Conservation (phyloP, 2,329 filamentous ascomycete species). For the Westerdykella ornata region DNA sequence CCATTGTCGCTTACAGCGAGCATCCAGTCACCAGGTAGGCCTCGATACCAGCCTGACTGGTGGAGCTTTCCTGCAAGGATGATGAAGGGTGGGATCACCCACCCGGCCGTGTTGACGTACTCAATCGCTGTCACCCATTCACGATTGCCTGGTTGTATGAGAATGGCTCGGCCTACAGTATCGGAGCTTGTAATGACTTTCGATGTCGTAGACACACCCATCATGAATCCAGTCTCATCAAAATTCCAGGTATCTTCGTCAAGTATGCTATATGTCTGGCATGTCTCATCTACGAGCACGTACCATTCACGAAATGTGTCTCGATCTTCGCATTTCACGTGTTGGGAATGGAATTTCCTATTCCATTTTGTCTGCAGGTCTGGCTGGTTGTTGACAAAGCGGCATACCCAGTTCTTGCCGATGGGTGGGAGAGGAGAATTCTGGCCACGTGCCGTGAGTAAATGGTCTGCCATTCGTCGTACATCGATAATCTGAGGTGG, state of each 20-base stretch:
- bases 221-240: too few species aligned
- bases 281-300: background rate
- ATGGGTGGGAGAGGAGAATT: too few species aligned
- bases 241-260: slow-evolving; percentile 17
- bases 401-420: too few species aligned
- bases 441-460: too few species aligned
- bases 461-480: too few species aligned
- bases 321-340: too few species aligned
- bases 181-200: too few species aligned
- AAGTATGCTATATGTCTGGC: background rate
- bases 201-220: slow-evolving; percentile 18
- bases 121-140: slow-evolving; percentile 5
- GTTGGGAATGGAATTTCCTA: too few species aligned
- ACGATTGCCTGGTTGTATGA: too few species aligned
- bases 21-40: too few species aligned
- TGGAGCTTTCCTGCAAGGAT: slow-evolving; percentile 4
- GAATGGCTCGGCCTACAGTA: background rate
- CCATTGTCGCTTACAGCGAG: too few species aligned
- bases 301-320: slow-evolving; percentile 1
- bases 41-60: slow-evolving; percentile 1
- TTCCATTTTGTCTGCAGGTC: background rate
- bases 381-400: slow-evolving; percentile 1
- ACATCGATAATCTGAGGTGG: too few species aligned
- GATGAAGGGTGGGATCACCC: slow-evolving; percentile 6
- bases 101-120: slow-evolving; percentile 4